These are phyloP conservation scores for Pythium dissimile DNA, from an alignment of 352 stramenopile genomes.

Conservation along the genomic window DNA sequence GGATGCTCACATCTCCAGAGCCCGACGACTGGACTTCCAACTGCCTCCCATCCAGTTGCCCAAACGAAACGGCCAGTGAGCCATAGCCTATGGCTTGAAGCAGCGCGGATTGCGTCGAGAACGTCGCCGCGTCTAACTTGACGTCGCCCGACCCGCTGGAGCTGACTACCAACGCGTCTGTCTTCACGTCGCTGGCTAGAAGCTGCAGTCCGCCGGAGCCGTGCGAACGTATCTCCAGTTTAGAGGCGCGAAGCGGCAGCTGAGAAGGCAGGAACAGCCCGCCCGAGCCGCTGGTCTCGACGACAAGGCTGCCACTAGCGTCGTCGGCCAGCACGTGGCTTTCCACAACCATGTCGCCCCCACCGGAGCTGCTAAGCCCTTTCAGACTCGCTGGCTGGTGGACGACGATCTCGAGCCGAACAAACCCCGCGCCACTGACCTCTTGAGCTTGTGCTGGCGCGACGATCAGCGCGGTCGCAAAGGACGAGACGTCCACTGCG, in stretches of 20 bases:
- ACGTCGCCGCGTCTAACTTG: neutral
- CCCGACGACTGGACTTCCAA: neutral
- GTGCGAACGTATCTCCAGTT: neutral
- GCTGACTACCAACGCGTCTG: neutral
- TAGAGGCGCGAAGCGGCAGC: neutral
- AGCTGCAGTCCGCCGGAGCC: neutral
- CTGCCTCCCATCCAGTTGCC: neutral
- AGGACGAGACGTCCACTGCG: neutral
- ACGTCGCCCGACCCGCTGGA: neutral
- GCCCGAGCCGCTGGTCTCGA: neutral
- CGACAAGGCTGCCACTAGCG: neutral
- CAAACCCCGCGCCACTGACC: neutral
- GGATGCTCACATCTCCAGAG: neutral
- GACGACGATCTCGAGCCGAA: conserved; percentile 1
- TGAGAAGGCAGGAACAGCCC: conserved; percentile 1
- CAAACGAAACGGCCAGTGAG: neutral
- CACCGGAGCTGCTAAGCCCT: neutral
- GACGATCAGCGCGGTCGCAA: neutral
- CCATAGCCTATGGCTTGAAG: neutral
- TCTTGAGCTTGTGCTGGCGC: too few relatives aligned
- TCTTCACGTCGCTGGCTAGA: neutral
- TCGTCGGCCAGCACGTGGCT: neutral
- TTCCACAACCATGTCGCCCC: neutral
- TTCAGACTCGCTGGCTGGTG: neutral
- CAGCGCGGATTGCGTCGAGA: neutral